Conservation (phyloP, 805 yeast genomes). For the Saccharomyces paradoxus region DNA sequence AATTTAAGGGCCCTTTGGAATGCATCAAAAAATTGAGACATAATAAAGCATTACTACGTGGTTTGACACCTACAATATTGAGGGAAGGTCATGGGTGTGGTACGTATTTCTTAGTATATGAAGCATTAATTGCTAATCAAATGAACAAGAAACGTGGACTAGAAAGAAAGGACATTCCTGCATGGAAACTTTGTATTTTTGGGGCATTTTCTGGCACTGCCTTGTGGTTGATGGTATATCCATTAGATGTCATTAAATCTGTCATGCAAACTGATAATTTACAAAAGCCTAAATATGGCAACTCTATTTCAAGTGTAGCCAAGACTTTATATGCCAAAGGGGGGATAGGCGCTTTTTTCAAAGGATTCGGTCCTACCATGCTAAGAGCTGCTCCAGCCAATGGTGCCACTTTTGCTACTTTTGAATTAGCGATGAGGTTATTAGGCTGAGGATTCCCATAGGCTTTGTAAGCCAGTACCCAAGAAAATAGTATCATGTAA, state of each 20-base stretch:
- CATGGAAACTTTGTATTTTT: constrained; percentile 75
- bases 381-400: constrained; percentile 97
- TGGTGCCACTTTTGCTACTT: constrained; percentile 92
- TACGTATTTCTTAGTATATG: constrained; percentile 80
- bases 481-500: not conserved
- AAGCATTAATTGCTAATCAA: constrained; percentile 62
- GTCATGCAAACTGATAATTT: constrained; percentile 52
- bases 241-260: constrained; percentile 86
- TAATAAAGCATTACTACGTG: constrained; percentile 63
- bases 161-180: constrained; percentile 65
- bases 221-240: constrained; percentile 78
- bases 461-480: too few relatives aligned
- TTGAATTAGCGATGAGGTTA: constrained; percentile 78
- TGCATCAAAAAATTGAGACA: constrained; percentile 42
- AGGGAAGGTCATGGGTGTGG: constrained; percentile 90
- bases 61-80: constrained; percentile 69
- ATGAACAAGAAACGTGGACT: constrained; percentile 31
- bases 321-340: constrained; percentile 45
- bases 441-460: constrained; percentile 34
- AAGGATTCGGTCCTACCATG: constrained; percentile 87
- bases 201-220: constrained; percentile 91
- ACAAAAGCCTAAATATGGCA: constrained; percentile 45
- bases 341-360: constrained; percentile 74
- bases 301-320: constrained; percentile 45
- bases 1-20: constrained; percentile 45